Conservation (phyloP, 2,329 filamentous ascomycete genomes). For the Thermomyces lanuginosus region DNA sequence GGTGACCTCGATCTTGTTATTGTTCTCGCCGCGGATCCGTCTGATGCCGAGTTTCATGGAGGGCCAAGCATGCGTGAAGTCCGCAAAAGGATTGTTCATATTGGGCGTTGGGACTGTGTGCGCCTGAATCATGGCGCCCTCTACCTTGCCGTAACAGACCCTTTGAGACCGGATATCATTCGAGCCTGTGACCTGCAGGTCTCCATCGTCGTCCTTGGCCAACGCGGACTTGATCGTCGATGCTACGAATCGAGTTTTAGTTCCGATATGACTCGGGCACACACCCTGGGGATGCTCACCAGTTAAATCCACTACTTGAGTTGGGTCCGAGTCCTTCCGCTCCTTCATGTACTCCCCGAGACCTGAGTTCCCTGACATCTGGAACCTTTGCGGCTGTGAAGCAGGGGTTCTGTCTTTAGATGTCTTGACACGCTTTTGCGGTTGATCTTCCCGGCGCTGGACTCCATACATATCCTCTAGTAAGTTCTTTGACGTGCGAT, state of each 20-base stretch:
- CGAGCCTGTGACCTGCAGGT: conserved; percentile 31
- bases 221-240: conserved; percentile 8
- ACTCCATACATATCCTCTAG: conserved; percentile 65
- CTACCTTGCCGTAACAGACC: conserved; percentile 67
- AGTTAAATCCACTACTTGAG: conserved; percentile 28
- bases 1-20: conserved; percentile 50
- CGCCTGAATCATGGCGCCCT: conserved; percentile 50
- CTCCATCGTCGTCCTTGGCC: conserved; percentile 22
- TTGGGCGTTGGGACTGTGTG: conserved; percentile 53
- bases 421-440: conserved; percentile 51
- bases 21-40: conserved; percentile 39
- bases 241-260: conserved; percentile 5
- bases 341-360: conserved; percentile 53
- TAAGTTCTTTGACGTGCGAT: conserved; percentile 24
- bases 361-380: conserved; percentile 35
- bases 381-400: conserved; percentile 30
- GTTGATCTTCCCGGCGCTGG: conserved; percentile 44
- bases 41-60: conserved; percentile 56
- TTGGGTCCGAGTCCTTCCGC: conserved; percentile 35
- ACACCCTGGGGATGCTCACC: conserved; percentile 11
- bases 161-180: conserved; percentile 49
- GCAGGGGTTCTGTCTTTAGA: conserved; percentile 30
- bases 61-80: conserved; percentile 45
- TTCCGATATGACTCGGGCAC: conserved; percentile 1
- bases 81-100: conserved; percentile 40